A percentile compares a stretch with the other conserved stretches of the same genome.
Conservation (phyloP, 2,329 filamentous ascomycete species). For the Fusarium paranaense region DNA sequence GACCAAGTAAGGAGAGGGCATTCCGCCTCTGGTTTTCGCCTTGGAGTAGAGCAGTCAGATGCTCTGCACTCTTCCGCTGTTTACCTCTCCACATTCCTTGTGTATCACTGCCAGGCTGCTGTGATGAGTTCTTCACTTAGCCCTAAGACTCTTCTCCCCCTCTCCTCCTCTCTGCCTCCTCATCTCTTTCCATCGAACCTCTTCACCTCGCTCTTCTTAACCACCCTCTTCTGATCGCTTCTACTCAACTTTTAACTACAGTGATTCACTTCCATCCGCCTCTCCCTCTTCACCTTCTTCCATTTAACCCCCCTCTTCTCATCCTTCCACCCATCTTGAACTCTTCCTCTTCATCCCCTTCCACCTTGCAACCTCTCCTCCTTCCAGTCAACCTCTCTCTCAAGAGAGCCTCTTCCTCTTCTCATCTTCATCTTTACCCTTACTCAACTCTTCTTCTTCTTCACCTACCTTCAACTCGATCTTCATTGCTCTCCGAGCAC, state of each 20-base stretch:
- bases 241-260: neutral
- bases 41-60: neutral
- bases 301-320: neutral
- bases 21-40: neutral
- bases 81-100: neutral
- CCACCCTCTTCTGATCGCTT: neutral
- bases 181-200: neutral
- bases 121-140: neutral
- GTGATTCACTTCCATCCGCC: neutral
- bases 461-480: neutral
- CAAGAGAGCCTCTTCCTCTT: neutral
- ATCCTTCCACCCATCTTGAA: neutral
- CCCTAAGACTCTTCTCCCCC: neutral
- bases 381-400: neutral
- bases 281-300: neutral
- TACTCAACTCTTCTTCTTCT: neutral
- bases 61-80: neutral
- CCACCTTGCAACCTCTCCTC: neutral
- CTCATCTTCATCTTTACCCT: neutral
- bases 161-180: neutral
- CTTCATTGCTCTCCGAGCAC: neutral
- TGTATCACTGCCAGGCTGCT: neutral
- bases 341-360: neutral
- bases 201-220: neutral
- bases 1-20: neutral